Base-by-base conservation (phyloP, 345 rosid genomes). In the Brassica juncea region DNA sequence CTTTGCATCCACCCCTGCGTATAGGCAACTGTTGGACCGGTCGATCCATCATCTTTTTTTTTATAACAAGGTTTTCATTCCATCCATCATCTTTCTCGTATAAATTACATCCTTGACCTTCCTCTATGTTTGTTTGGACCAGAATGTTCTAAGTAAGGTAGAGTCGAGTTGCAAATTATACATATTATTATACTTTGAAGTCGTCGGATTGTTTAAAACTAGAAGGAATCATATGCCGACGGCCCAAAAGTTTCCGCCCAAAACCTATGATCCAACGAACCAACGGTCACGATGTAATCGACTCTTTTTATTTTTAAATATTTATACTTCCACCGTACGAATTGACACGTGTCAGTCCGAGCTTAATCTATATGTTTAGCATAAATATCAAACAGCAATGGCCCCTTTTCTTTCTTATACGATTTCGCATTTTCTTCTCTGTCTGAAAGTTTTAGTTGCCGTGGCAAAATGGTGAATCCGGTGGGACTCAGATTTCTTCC, bases 401-500 rank as follows among this genome's bases (percentile, higher is more conserved):
- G 49, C 4, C n/a, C 2, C 4, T 42, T 42, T 11, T 16, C 5
- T 6, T 8, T 54, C 59, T 54, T 10, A 52, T 52, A 52, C 25
- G 58, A 52, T 52, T 15, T 54, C 7, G 2, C 57, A 52, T 2
- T 4, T 25, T n/a, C 21, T 58, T 15, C 2, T 5, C 4, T 27
- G 1, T 37, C 34, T 4, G 25, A 67, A 14, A 8, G 3, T 52
- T 66, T 63, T 19, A 6, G n/a, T 2, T 1, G 7, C 0, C 28
- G 8, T 65, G 0, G 5, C n/a, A 15, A 79, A 60, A 62, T 80
- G 83, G 66, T 0, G 34, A 9, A 7, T 55, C 57, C 57, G 49
- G 55, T 72, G 14, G 89, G 89, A 0, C 66, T 73, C 28, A 54
- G 86, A 35, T 90, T 90, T 75, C 74, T 77, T 37, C 89, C 92